phyloP scores from a whole-genome alignment of 805 yeast species.

The Martiniozyma abietophila region DNA sequence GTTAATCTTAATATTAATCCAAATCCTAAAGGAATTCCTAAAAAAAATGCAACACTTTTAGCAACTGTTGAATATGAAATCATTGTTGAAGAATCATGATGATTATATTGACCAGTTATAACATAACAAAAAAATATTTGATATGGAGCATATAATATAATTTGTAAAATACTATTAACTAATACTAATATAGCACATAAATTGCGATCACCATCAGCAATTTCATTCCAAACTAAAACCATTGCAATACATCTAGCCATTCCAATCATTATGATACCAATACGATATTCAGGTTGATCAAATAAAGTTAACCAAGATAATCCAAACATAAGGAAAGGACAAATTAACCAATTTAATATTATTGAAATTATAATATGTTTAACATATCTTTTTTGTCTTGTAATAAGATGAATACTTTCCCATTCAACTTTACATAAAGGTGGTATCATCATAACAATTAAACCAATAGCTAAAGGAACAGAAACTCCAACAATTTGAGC shows the following conservation, averaged over 20 bases:
- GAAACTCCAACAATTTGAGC: conserved; percentile 31
- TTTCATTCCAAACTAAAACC: conserved; percentile 50
- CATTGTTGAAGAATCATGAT: conserved; percentile 9
- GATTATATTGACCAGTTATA: conserved; percentile 24
- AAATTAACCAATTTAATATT: conserved; percentile 44
- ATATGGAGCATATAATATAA: conserved; percentile 44
- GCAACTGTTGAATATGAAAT: conserved; percentile 33
- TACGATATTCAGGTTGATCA: conserved; percentile 38
- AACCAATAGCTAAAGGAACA: conserved; percentile 39
- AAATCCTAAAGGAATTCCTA: conserved; percentile 43
- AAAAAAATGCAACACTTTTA: conserved; percentile 39
- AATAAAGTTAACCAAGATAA: conserved; percentile 44
- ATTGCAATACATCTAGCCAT: conserved; percentile 54
- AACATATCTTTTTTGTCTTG: conserved; percentile 14
- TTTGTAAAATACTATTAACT: conserved; percentile 41
- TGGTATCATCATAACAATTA: conserved; percentile 49
- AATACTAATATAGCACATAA: conserved; percentile 46
- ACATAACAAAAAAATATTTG: conserved; percentile 38
- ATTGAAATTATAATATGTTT: conserved; percentile 32
- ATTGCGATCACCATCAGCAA: conserved; percentile 42
- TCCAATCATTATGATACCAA: conserved; percentile 52
- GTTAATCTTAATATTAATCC: conserved; percentile 34
- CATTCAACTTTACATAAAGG: conserved; percentile 46
- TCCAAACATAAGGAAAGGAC: conserved; percentile 49
- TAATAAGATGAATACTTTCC: conserved; percentile 32